Evolutionary conservation across 768 basidiomycete genomes (phyloP).

Genomic region (Kwoniella dejecticola): DNA sequence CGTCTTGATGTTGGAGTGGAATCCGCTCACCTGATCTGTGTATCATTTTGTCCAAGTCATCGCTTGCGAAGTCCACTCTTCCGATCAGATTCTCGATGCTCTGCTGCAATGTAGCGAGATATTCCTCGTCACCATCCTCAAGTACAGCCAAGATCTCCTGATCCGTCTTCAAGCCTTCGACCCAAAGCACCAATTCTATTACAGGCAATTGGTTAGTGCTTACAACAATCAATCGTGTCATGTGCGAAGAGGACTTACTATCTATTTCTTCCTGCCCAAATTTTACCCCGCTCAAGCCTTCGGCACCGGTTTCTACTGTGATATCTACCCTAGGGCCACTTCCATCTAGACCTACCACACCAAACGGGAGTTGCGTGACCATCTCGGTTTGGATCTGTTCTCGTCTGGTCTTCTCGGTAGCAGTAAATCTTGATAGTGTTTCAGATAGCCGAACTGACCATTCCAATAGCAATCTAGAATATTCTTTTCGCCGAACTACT

Average conservation of each 20-base stretch:
- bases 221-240: too few relatives aligned
- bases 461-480: conserved; percentile 81
- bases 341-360: conserved; percentile 74
- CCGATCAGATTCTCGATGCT: conserved; percentile 69
- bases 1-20: background rate
- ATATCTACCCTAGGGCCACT: conserved; percentile 78
- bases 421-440: conserved; percentile 79
- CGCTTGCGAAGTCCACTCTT: conserved; percentile 77
- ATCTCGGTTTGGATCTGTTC: conserved; percentile 82
- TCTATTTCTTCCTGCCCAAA: conserved; percentile 72
- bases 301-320: conserved; percentile 67
- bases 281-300: conserved; percentile 62
- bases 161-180: conserved; percentile 36
- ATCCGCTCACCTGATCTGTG: conserved; percentile 71
- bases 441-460: conserved; percentile 79
- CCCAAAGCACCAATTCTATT: conserved; percentile 37
- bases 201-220: background rate
- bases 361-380: conserved; percentile 84
- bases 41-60: conserved; percentile 80
- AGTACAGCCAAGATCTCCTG: conserved; percentile 35
- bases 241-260: conserved; percentile 62
- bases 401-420: conserved; percentile 77
- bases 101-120: conserved; percentile 66
- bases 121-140: conserved; percentile 45
- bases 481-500: conserved; percentile 86